Base-by-base conservation (phyloP, 2,329 filamentous ascomycete genomes). In the Exophiala spinifera region DNA sequence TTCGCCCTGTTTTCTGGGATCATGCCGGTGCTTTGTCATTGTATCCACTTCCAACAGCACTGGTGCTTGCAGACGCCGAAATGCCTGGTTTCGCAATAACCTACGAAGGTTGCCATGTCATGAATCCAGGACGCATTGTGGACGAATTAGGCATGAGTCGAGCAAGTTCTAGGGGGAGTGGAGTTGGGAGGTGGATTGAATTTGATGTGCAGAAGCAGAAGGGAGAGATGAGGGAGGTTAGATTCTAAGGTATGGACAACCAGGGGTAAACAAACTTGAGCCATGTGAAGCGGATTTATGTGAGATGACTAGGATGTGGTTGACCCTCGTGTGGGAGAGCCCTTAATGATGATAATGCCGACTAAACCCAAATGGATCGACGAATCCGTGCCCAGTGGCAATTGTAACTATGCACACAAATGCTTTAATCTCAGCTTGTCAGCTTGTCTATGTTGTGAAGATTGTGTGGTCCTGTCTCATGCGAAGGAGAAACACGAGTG, bases 31-130 rank as follows among this genome's bases (percentile, higher is more conserved):
- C 87, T 2, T 71, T 97, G 60, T 86, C 89, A 51, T 74, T 99
- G 19, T 97, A 96, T 69, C 94, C 92, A 7, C 73, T 97, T 23
- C 94, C 94, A 1, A 92, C 89, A 17, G 84, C 88, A 1, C 76
- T 97, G 66, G 82, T 95, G 14, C 73, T 99, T 3, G 86, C 90
- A 1, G 94, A 99, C 72, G 78, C 87, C 0, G 89, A 91, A 39
- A 85, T 87, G 8, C 85, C 88, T 13, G 80, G 90, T 0, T 99
- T 96, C 66, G 87, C 87, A 50, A 77, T 96, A 61, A 95, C 89
- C 13, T 97, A 97, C 67, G 92, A 96, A 71, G 92, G 91, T 0
- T 97, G 94, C 67, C 89, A 94, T 73, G 91, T 96, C 31, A 86
- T 99, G 81, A 99, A 99, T 69, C 91, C 94, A 0, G 90, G 91